Evolutionary conservation across 192 early-diverging fungal genomes (phyloP).

Genomic region (Powellomyces hirtus): DNA sequence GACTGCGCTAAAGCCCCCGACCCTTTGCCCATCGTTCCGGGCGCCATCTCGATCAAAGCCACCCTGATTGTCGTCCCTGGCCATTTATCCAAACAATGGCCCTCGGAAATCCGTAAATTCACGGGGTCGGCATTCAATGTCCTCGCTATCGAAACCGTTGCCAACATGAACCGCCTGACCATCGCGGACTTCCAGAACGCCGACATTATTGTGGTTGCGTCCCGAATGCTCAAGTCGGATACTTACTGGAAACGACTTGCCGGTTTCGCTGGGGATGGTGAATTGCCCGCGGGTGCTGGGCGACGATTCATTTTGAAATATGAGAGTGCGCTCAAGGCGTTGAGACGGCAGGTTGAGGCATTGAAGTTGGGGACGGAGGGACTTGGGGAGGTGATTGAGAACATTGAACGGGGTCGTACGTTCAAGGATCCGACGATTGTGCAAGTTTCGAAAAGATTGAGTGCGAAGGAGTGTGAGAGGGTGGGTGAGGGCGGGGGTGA

Average conservation of each 20-base stretch:
- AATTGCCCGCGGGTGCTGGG: slow-evolving; percentile 29
- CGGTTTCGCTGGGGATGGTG: slow-evolving; percentile 27
- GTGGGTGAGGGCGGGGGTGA: slow-evolving; percentile 12
- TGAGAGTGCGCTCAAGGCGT: slow-evolving; percentile 19
- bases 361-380: slow-evolving; percentile 16
- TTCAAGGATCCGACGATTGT: not conserved
- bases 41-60: slow-evolving; percentile 37
- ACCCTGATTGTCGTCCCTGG: slow-evolving; percentile 44
- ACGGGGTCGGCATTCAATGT: slow-evolving; percentile 23
- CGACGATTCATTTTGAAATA: slow-evolving; percentile 38
- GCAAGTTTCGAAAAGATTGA: not conserved
- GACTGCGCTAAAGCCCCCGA: slow-evolving; percentile 11
- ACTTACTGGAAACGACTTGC: slow-evolving; percentile 41
- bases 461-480: not conserved
- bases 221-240: slow-evolving; percentile 25
- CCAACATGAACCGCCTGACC: slow-evolving; percentile 33
- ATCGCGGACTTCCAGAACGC: slow-evolving; percentile 38
- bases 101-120: slow-evolving; percentile 47
- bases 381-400: slow-evolving; percentile 9
- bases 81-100: slow-evolving; percentile 47
- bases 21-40: not conserved
- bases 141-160: slow-evolving; percentile 30
- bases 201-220: slow-evolving; percentile 40
- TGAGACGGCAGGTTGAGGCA: slow-evolving; percentile 24
- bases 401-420: slow-evolving; percentile 1